A percentile compares a stretch with the other conserved stretches of the same genome.
Evolutionary conservation across 768 basidiomycete species (phyloP).

Genomic region (Lentinus brumalis): DNA sequence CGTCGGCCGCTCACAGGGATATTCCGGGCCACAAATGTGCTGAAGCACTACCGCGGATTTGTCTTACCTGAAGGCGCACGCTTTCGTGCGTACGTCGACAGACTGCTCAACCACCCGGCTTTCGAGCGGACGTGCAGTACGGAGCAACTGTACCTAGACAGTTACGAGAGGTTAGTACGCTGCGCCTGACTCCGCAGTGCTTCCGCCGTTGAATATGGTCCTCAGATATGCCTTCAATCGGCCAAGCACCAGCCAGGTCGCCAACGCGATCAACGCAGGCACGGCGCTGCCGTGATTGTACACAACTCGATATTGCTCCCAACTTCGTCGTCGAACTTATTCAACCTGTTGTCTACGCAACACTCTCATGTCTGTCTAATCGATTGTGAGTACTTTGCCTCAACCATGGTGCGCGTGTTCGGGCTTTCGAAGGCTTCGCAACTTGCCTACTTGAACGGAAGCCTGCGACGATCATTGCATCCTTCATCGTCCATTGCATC

Average conservation of each 20-base stretch:
- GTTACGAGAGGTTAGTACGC: slow-evolving; percentile 61
- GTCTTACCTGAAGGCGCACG: slow-evolving; percentile 50
- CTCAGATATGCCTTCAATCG: slow-evolving; percentile 74
- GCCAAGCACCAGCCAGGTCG: slow-evolving; percentile 76
- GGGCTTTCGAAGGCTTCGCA: too few species aligned
- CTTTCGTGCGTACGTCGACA: slow-evolving; percentile 53
- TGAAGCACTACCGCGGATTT: slow-evolving; percentile 71
- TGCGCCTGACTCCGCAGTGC: background rate
- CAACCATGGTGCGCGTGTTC: too few species aligned
- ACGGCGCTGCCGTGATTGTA: slow-evolving; percentile 55
- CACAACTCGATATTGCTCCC: too few species aligned
- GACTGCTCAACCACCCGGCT: slow-evolving; percentile 59
- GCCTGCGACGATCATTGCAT: too few species aligned
- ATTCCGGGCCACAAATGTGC: slow-evolving; percentile 61
- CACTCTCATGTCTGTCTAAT: too few species aligned
- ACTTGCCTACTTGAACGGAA: too few species aligned
- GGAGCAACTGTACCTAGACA: slow-evolving; percentile 66
- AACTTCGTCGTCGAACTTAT: too few species aligned
- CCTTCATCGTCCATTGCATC: too few species aligned
- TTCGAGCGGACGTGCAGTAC: slow-evolving; percentile 72
- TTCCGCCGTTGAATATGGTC: background rate
- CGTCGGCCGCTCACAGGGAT: slow-evolving; percentile 52
- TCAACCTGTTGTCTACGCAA: background rate
- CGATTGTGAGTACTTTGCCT: too few species aligned
- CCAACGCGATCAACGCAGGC: slow-evolving; percentile 73